Conservation (phyloP, 306 rosid genomes). For the Lupinus albus region DNA sequence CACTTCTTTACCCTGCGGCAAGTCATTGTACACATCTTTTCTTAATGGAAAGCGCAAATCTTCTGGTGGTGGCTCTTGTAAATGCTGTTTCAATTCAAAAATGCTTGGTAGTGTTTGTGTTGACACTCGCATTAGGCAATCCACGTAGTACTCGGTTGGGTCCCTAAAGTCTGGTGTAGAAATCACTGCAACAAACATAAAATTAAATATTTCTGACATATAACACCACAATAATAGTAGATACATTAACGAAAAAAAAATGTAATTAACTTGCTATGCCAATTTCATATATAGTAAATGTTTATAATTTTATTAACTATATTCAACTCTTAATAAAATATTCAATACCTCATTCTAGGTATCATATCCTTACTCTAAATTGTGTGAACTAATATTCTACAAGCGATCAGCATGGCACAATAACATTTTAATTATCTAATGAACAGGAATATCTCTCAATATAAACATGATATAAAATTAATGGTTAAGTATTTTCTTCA, state of each 20-base stretch:
- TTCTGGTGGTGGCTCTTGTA: slow-evolving; percentile 80
- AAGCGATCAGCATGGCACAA: not conserved
- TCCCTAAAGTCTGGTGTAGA: slow-evolving; percentile 72
- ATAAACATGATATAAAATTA: not conserved
- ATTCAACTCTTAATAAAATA: too few species aligned
- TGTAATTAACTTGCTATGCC: too few species aligned
- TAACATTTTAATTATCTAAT: too few species aligned
- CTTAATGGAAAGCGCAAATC: slow-evolving; percentile 78
- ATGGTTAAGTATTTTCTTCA: not conserved
- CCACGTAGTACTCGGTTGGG: slow-evolving; percentile 76
- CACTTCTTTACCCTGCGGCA: slow-evolving; percentile 75
- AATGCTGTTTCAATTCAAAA: slow-evolving; percentile 62
- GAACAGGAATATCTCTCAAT: not conserved
- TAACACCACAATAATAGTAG: not conserved
- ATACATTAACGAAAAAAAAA: too few species aligned
- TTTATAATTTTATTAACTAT: too few species aligned
- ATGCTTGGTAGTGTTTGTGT: slow-evolving; percentile 67
- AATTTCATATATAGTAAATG: not conserved
- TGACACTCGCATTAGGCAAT: slow-evolving; percentile 56
- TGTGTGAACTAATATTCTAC: not conserved
- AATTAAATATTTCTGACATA: not conserved
- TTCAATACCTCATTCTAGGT: too few species aligned
- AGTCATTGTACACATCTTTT: slow-evolving; percentile 65
- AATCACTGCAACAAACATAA: slow-evolving; percentile 49
- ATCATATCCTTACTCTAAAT: not conserved